A percentile compares a stretch with the other conserved stretches of the same genome.
Evolutionary conservation across 768 basidiomycete genomes (phyloP).

Genomic region (Lactifluus rugatus): DNA sequence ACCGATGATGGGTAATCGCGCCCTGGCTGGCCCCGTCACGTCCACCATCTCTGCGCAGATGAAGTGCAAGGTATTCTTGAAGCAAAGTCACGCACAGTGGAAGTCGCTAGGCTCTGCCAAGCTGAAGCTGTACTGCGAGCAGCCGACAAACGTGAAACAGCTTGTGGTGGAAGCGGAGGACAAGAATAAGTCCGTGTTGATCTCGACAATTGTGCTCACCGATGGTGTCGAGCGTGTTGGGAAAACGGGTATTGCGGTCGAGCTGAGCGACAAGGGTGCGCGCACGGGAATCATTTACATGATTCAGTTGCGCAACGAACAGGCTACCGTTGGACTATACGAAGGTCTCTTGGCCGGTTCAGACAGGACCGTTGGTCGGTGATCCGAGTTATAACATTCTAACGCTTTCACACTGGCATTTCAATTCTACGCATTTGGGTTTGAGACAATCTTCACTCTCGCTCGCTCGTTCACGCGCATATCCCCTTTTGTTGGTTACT

Average conservation of each 20-base stretch:
- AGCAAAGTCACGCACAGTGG: conserved; percentile 97
- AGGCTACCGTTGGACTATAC: conserved; percentile 74
- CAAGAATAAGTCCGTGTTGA: conserved; percentile 65
- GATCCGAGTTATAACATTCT: background rate
- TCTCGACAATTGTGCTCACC: conserved; percentile 91
- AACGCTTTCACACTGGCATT: conserved; percentile 6
- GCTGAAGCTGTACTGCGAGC: conserved; percentile 77
- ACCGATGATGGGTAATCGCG: conserved; percentile 49
- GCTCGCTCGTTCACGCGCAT: background rate
- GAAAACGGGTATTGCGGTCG: conserved; percentile 95
- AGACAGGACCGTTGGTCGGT: conserved; percentile 41
- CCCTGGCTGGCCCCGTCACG: conserved; percentile 55
- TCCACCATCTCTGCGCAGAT: conserved; percentile 79
- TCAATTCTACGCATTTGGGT: no score
- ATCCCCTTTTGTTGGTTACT: background rate
- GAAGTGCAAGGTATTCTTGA: conserved; percentile 97
- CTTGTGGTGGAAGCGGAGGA: conserved; percentile 86
- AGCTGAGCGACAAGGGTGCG: conserved; percentile 83
- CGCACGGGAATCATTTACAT: conserved; percentile 94
- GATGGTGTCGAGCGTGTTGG: conserved; percentile 98
- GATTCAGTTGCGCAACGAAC: conserved; percentile 91
- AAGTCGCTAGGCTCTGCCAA: conserved; percentile 85
- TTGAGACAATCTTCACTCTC: conserved; percentile 2
- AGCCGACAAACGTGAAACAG: conserved; percentile 87
- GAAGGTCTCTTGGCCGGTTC: conserved; percentile 82